Evolutionary conservation across 1,284 basidiomycete species (phyloP).

Genomic region (Uromyces viciae-fabae): DNA sequence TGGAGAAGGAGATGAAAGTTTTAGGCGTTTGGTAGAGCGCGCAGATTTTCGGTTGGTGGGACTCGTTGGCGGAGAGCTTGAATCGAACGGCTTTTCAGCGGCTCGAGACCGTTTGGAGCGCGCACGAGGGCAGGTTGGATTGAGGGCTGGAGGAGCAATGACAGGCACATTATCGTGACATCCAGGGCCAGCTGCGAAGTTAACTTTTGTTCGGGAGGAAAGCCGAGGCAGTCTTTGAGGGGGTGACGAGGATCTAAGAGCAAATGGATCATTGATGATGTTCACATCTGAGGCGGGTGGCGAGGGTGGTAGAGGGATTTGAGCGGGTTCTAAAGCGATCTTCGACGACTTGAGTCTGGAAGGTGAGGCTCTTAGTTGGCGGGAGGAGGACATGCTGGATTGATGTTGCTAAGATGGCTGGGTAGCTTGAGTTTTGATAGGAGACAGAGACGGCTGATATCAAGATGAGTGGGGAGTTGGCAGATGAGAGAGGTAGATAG

Average conservation of each 20-base stretch:
- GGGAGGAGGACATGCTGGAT: background rate
- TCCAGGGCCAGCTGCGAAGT: background rate
- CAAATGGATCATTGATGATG: background rate
- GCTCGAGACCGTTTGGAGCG: background rate
- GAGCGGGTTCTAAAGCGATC: background rate
- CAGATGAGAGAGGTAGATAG: too few relatives aligned
- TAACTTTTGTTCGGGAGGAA: conserved; percentile 2
- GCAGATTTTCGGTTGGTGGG: conserved; percentile 21
- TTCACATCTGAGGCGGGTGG: conserved; percentile 24
- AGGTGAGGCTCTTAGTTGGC: background rate
- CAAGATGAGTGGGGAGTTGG: too few relatives aligned
- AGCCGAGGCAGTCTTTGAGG: background rate
- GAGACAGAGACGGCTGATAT: too few relatives aligned
- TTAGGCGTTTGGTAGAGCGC: background rate
- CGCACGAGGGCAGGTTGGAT: background rate
- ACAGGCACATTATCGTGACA: background rate
- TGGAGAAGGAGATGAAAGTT: background rate
- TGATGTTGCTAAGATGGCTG: too few relatives aligned
- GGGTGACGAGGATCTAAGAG: background rate
- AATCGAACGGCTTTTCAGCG: background rate
- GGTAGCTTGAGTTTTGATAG: too few relatives aligned
- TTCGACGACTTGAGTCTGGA: conserved; percentile 1
- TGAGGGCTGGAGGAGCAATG: background rate
- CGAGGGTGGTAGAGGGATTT: conserved; percentile 28
- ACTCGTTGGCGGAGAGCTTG: conserved; percentile 18